Evolutionary conservation across 306 rosid species (phyloP), one percentile per base, ranked within the genome.

Genomic region (Cucurbita ficifolia): DNA sequence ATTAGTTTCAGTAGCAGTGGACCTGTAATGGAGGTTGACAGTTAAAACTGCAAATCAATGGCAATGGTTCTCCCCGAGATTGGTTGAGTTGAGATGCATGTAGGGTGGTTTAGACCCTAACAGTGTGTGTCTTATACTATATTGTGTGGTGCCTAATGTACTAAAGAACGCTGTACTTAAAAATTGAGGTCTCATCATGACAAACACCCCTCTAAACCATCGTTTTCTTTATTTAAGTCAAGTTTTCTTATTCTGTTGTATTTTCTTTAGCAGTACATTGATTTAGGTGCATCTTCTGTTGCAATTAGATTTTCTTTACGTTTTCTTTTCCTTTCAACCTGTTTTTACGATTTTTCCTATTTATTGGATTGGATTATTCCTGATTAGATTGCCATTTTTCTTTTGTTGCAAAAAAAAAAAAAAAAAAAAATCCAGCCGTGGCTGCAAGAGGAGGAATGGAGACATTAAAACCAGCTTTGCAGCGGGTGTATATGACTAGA

Each of bases 401-500:
- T 71, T 62, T 48, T 73, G 79, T 81, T 78, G 14, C 40, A 35
- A 57, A 76, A 75, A 39, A 6, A 10, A 80, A 76, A 35, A 57
- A 76, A 75, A 39, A 6, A 10, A 80, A 76, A 76, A 74, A n/a
- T 12, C 74, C 79, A 91, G 96, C 96, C 67, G 78, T 88, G 77
- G 97, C 97, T 71, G 96, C 97, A 8, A 86, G 89, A 79, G 96
- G 85, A 70, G 87, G 87, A 51, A 84, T 84, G 87, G 87, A 88
- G 82, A 87, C 90, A 18, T 79, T 90, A 57, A 88, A 78, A 84
- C 97, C 98, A 60, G 96, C 94, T 76, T 76, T 88, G 77, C 97
- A 93, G 79, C 88, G 90, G 39, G 73, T 90, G 43, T 93, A 90
- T 81, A 87, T 93, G 98, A 93, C 92, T 61, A 88, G 92, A 81